phyloP scores from a whole-genome alignment of 2,329 filamentous ascomycete genomes.

The Phaeomoniella chlamydospora region DNA sequence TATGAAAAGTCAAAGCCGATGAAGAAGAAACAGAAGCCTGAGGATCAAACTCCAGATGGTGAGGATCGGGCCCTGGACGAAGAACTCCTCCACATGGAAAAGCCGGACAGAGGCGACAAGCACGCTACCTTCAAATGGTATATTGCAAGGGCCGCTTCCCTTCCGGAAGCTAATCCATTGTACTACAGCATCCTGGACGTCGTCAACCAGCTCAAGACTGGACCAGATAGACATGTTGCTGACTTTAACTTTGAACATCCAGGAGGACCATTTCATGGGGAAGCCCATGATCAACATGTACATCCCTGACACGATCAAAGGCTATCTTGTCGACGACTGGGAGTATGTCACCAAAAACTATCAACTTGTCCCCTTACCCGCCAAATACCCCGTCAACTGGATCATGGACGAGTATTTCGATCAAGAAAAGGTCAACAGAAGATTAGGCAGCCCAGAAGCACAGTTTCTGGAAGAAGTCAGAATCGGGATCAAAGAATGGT shows the following conservation, averaged over 20 bases:
- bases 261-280: slow-evolving; percentile 81
- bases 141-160: not conserved
- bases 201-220: slow-evolving; percentile 1
- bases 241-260: slow-evolving; percentile 5
- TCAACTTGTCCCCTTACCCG: slow-evolving; percentile 74
- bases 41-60: no score
- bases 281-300: slow-evolving; percentile 75
- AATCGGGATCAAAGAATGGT: slow-evolving; percentile 78
- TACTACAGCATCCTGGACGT: not conserved
- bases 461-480: slow-evolving; percentile 87
- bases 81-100: not conserved
- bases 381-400: slow-evolving; percentile 55
- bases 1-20: no score
- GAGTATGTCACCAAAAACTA: slow-evolving; percentile 95
- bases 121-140: not conserved
- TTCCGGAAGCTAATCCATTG: not conserved
- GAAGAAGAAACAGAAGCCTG: no score
- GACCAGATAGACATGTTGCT: slow-evolving; percentile 3
- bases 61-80: no score
- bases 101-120: not conserved
- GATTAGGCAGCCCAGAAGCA: slow-evolving; percentile 52
- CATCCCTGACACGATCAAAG: slow-evolving; percentile 81
- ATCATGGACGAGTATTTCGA: slow-evolving; percentile 71
- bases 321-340: slow-evolving; percentile 92
- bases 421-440: slow-evolving; percentile 53